Evolutionary conservation across 495 filamentous ascomycete genomes (phyloP).

Genomic region (Penicillium samsonianum): DNA sequence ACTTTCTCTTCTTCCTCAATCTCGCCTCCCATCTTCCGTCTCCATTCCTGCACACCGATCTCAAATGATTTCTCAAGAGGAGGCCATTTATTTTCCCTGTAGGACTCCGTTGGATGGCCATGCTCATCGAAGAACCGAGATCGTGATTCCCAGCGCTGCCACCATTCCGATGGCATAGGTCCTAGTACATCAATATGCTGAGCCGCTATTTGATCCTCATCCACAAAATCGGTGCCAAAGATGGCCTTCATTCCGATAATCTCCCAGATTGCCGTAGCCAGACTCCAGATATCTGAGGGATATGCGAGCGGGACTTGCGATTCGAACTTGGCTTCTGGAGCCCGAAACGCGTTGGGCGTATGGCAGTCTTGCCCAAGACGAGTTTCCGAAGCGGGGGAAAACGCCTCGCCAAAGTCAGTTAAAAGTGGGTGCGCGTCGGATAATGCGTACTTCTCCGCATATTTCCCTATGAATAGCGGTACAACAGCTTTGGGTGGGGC

Average conservation of each 20-base stretch:
- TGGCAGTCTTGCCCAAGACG: slow-evolving; percentile 36
- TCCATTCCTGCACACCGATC: slow-evolving; percentile 28
- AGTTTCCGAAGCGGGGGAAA: slow-evolving; percentile 22
- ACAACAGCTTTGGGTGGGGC: slow-evolving; percentile 30
- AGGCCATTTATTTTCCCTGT: slow-evolving; percentile 25
- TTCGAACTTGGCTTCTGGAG: slow-evolving; percentile 40
- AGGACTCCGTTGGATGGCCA: slow-evolving; percentile 23
- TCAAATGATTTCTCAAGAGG: slow-evolving; percentile 33
- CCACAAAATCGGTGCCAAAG: slow-evolving; percentile 31
- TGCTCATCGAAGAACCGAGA: slow-evolving; percentile 28
- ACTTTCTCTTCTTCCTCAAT: slow-evolving; percentile 23
- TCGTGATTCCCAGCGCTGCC: slow-evolving; percentile 32
- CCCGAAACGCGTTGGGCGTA: slow-evolving; percentile 27
- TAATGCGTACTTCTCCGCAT: slow-evolving; percentile 30
- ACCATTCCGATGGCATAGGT: slow-evolving; percentile 35
- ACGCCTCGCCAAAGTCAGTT: slow-evolving; percentile 40
- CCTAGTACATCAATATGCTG: slow-evolving; percentile 38
- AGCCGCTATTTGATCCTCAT: slow-evolving; percentile 28
- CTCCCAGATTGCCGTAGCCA: slow-evolving; percentile 39
- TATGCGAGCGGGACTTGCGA: slow-evolving; percentile 28
- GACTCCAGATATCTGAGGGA: slow-evolving; percentile 41
- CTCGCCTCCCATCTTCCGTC: slow-evolving; percentile 22
- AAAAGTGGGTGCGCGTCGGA: slow-evolving; percentile 31
- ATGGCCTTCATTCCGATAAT: slow-evolving; percentile 40
- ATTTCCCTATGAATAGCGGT: slow-evolving; percentile 34